These are phyloP conservation scores for Colletotrichum tanaceti DNA, from an alignment of 2,329 filamentous ascomycete species.

Conservation along the genomic window DNA sequence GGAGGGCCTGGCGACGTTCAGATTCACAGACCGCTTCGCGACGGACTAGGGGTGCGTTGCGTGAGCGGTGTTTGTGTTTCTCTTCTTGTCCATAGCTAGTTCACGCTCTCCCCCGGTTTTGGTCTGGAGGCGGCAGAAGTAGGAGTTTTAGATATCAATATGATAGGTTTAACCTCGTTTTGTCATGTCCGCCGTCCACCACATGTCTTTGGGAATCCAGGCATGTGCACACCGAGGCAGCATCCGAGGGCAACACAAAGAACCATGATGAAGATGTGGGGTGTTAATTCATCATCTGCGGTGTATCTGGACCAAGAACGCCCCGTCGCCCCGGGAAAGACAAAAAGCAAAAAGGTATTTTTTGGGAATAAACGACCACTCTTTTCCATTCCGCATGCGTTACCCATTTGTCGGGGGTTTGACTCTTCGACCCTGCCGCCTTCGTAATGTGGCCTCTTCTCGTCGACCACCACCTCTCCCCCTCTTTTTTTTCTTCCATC, in stretches of 20 bases:
- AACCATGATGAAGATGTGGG: not conserved
- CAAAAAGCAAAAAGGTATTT: conserved; percentile 12
- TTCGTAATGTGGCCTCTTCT: conserved; percentile 7
- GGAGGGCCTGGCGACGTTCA: conserved; percentile 71
- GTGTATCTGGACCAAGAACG: conserved; percentile 10
- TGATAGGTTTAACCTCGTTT: not conserved
- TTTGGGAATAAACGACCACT: not conserved
- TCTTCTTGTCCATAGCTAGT: conserved; percentile 32
- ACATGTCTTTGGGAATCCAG: no score
- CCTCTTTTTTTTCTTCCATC: not conserved
- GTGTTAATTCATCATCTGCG: conserved; percentile 18
- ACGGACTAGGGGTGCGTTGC: conserved; percentile 54
- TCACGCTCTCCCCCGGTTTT: not conserved
- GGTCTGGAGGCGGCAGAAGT: not conserved
- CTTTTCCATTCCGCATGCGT: not conserved
- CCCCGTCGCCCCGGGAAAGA: not conserved
- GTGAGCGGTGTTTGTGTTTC: not conserved
- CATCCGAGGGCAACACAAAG: not conserved
- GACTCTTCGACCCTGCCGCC: conserved; percentile 29
- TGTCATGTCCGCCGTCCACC: not conserved
- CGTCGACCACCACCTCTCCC: not conserved
- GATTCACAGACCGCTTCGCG: conserved; percentile 73
- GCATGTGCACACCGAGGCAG: not conserved
- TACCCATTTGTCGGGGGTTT: not conserved
- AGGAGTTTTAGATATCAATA: conserved; percentile 15